Conservation (phyloP, 2,329 filamentous ascomycete genomes). For the Colletotrichum nymphaeae region DNA sequence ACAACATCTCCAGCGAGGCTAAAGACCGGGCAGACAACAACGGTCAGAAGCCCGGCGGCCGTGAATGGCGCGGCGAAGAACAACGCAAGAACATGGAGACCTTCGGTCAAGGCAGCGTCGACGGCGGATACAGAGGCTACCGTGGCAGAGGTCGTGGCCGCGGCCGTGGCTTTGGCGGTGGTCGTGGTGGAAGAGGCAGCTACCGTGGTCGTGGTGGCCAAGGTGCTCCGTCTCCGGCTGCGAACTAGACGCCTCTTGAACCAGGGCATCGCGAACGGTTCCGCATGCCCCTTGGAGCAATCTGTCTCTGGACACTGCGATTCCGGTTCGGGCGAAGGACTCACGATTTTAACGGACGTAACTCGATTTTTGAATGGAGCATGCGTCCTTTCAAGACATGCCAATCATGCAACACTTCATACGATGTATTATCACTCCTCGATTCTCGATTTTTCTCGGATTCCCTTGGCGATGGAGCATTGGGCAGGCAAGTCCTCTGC, state of each 20-base stretch:
- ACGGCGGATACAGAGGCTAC: conserved; percentile 80
- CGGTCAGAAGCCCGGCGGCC: conserved; percentile 77
- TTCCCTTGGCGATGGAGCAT: conserved; percentile 30
- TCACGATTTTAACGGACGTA: conserved; percentile 9
- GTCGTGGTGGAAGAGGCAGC: conserved; percentile 47
- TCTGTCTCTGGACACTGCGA: neutral
- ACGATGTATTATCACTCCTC: conserved; percentile 35
- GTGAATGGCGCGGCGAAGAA: conserved; percentile 92
- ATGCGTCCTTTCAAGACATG: conserved; percentile 2
- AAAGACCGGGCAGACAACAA: conserved; percentile 85
- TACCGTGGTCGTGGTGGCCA: conserved; percentile 47
- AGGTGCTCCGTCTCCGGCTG: conserved; percentile 3
- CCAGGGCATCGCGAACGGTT: neutral
- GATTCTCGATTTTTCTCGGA: conserved; percentile 31
- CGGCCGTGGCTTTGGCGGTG: conserved; percentile 63
- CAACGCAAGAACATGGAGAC: conserved; percentile 97
- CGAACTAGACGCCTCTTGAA: conserved; percentile 19
- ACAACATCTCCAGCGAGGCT: conserved; percentile 95
- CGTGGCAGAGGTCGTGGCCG: conserved; percentile 83
- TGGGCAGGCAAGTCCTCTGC: conserved; percentile 25
- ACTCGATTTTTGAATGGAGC: conserved; percentile 6
- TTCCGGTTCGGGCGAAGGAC: neutral
- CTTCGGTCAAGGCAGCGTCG: conserved; percentile 95
- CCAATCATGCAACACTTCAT: conserved; percentile 18
- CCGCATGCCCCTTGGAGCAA: neutral